Base-by-base conservation (phyloP, 2,329 filamentous ascomycete species). In the Diaporthe eres region DNA sequence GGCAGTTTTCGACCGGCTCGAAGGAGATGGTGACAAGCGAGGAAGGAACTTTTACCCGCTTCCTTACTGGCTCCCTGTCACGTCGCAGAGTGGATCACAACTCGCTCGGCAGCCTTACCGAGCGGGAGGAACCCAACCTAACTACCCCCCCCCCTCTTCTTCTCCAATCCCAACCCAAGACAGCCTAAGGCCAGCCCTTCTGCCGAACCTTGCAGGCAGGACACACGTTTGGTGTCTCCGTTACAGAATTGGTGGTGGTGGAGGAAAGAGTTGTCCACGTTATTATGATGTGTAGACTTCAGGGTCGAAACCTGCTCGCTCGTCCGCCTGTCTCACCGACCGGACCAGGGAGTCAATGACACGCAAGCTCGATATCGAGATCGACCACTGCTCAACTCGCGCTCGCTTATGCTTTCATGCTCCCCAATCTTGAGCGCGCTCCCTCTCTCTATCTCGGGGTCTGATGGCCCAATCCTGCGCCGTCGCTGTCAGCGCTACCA, bases 231-330 rank as follows among this genome's bases (percentile, higher is more conserved):
- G 22, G 4, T 22, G 47, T 68, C 22, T 5, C 8, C 34, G 65
- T 68, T 53, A 68, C 65, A 68, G 65, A 68, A 68, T 13, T 68
- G 65, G 22, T 68, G 65, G 65, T 68, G 63, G 63, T n/a, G 61
- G 34, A 8, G 15, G 44, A 34, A 28, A 49, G 42, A 31, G 42
- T 10, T 5, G 15, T 39, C 34, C 19, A n/a, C 37, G 22, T 42
- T 47, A 10, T 58, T 22, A 37, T 34, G 31, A 37, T 63, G 39
- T 49, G 61, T 22, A 49, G 28, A 67, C 61, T 67, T 31, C n/a
- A 44, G n/a, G 31, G 60, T 25, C 60, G 39, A 67, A 51, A 51
- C 63, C 44, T 67, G 63, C 28, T 67, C 63, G 44, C 44, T 37
- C 44, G 44, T 51, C 63, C 47, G 63, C 19, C 22, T 55, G 34